Evolutionary conservation across 176 grass and related monocot species (phyloP).

Genomic region (Echinochloa phyllopogon): DNA sequence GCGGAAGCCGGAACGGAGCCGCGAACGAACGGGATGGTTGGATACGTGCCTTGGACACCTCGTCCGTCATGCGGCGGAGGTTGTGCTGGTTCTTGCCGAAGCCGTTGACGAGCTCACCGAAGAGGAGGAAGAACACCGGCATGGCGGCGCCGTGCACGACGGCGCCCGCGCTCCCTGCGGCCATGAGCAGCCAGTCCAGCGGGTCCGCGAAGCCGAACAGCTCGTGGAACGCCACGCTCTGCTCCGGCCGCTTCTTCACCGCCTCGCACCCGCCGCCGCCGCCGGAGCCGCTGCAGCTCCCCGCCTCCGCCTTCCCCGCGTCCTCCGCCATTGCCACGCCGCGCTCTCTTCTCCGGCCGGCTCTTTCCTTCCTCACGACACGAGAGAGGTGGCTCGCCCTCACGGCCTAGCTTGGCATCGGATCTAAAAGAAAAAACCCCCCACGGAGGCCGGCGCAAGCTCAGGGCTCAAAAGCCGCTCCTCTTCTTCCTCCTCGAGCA

Average conservation of each 20-base stretch:
- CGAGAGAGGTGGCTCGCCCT: neutral
- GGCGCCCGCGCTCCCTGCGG: slow-evolving; percentile 72
- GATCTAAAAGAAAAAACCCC: slow-evolving; percentile 43
- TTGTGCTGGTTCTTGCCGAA: slow-evolving; percentile 92
- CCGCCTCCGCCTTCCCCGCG: slow-evolving; percentile 45
- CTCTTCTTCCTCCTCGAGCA: slow-evolving; percentile 28
- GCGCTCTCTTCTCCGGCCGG: neutral
- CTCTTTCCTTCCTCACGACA: slow-evolving; percentile 24
- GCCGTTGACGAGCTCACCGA: slow-evolving; percentile 89
- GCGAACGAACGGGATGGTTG: too few relatives aligned
- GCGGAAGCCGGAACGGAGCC: neutral
- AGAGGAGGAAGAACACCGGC: slow-evolving; percentile 92
- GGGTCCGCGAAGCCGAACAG: slow-evolving; percentile 85
- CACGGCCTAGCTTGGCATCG: slow-evolving; percentile 39
- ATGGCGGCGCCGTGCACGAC: slow-evolving; percentile 85
- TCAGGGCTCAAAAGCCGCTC: slow-evolving; percentile 27
- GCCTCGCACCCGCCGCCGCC: slow-evolving; percentile 19
- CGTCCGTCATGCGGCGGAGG: slow-evolving; percentile 79
- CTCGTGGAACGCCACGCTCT: slow-evolving; percentile 76
- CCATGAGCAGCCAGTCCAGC: slow-evolving; percentile 79
- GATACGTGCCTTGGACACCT: slow-evolving; percentile 72
- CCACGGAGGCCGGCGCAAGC: neutral
- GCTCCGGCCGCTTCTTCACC: slow-evolving; percentile 66
- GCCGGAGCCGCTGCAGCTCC: slow-evolving; percentile 35
- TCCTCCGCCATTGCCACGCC: slow-evolving; percentile 51